Evolutionary conservation across 306 rosid genomes (phyloP), one percentile per base, ranked within the genome.

Genomic region (Casuarina equisetifolia): DNA sequence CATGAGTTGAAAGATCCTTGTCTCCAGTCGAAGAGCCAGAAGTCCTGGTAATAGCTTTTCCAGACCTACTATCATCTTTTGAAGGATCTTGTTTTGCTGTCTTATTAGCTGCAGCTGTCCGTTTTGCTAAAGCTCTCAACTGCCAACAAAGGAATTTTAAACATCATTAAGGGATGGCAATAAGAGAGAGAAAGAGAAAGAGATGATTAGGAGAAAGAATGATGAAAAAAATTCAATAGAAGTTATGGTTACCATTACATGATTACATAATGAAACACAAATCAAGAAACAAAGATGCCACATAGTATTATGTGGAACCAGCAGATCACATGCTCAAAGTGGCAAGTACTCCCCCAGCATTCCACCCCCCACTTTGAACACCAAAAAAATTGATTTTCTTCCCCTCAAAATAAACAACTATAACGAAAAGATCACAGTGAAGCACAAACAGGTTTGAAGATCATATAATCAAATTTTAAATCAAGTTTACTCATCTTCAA

Each of bases 51-150:
- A 81, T 78, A 75, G 84, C 83, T 90, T 95, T 95, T 70, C 90
- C 93, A 76, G 97, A 84, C 83, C 94, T 92, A 76, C 80, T 76
- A 59, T 95, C 99, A 68, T 88, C 99, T 89, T 95, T 95, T 43
- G 74, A 48, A 76, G 81, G 72, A 80, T 95, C 97, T 84, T 91
- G 99, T 82, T 92, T 95, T 19, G 88, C 78, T 13, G 90, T 71
- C 86, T 91, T 95, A 39, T 82, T 73, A 76, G 88, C 80, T 74
- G 93, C 76, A 75, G 46, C 83, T 19, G 94, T 74, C 35, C 97
- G 92, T 84, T 92, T 95, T 45, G 86, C 82, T 69, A 90, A 82
- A 75, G 80, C 75, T 82, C 90, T 91, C 59, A 85, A 77, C 99
- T 95, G 91, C 80, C 80, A 86, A 76, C n/a, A 82, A 72, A 69